Evolutionary conservation across 208 protist genomes (phyloP), one percentile per base, ranked within the genome.

Genomic region (Wallacemonas collosoma): DNA sequence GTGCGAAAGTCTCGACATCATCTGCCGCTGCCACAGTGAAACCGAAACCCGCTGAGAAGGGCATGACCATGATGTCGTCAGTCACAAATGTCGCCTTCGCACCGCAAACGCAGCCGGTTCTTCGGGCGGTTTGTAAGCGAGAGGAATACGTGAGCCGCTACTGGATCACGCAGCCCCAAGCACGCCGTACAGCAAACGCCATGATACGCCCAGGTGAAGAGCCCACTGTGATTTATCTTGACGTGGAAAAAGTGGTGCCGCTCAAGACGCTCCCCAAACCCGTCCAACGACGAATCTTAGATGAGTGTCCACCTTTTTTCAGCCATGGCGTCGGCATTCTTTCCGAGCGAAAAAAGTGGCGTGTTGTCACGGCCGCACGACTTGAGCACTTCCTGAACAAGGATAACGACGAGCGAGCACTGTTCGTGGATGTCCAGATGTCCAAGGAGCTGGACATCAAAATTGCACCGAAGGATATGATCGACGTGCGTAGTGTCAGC

Each of bases 291-390:
- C 78, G 80, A 6, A 91, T 96, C 47, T 73, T 95, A 26, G 92
- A 96, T 64, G 89, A 96, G 68, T 75, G 93, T 62, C 92, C 92
- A 44, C 89, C 92, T 15, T 96, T 90, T 56, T 96, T 96, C 73
- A 88, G 88, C n/a, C 84, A 82, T 39, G 92, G 92, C 36, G 92
- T 96, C 26, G 92, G 89, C 43, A 96, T 96, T 73, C 70, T 96
- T 8, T 95, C 92, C 11, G 83, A 92, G 15, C 70, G 92, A 2
- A 77, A 83, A 61, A 96, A 96, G 76, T 96, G 92, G 89, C 82
- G 84, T 48, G 81, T 83, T 17, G 92, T 96, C 43, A 94, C 79
- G 17, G 84, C 88, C 15, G 86, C 88, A 51, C 83, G 92, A 9
- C 79, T 96, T 11, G 69, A 90, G 40, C 83, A 84, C 3, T 56